A percentile compares a stretch with the other conserved stretches of the same genome.
Conservation (phyloP, 164 flowering plant genomes). For the Cinnamomum chago region DNA sequence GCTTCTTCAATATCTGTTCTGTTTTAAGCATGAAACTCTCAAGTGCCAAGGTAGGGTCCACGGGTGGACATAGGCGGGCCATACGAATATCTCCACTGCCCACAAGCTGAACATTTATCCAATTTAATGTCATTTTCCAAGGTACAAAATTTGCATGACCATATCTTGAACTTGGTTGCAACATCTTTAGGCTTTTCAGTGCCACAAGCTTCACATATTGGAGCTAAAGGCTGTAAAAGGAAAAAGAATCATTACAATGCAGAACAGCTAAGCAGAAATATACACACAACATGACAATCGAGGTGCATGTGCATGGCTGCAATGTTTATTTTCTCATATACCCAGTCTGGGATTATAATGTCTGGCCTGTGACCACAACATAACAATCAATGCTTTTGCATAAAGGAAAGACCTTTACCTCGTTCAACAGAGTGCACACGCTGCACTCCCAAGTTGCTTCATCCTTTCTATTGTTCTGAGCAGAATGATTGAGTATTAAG, state of each 20-base stretch:
- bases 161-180: slow-evolving; percentile 38
- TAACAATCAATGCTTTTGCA: not conserved
- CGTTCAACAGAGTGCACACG: slow-evolving; percentile 75
- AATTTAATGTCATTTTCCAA: slow-evolving; percentile 58
- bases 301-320: not conserved
- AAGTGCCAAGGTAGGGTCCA: slow-evolving; percentile 61
- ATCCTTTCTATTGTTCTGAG: slow-evolving; percentile 16
- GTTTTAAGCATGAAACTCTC: slow-evolving; percentile 12
- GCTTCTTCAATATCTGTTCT: not conserved
- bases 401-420: slow-evolving; percentile 33
- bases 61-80: slow-evolving; percentile 56
- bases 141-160: slow-evolving; percentile 91
- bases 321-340: not conserved
- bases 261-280: not conserved
- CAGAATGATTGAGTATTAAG: slow-evolving; percentile 7
- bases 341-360: not conserved
- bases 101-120: slow-evolving; percentile 82
- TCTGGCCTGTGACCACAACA: not conserved
- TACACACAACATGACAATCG: not conserved
- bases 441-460: slow-evolving; percentile 62
- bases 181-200: slow-evolving; percentile 51
- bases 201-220: slow-evolving; percentile 56
- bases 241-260: slow-evolving; percentile 1
- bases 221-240: slow-evolving; percentile 68
- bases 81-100: slow-evolving; percentile 85